Conservation (phyloP, 768 basidiomycete species). For the Phylloporus scabripes region DNA sequence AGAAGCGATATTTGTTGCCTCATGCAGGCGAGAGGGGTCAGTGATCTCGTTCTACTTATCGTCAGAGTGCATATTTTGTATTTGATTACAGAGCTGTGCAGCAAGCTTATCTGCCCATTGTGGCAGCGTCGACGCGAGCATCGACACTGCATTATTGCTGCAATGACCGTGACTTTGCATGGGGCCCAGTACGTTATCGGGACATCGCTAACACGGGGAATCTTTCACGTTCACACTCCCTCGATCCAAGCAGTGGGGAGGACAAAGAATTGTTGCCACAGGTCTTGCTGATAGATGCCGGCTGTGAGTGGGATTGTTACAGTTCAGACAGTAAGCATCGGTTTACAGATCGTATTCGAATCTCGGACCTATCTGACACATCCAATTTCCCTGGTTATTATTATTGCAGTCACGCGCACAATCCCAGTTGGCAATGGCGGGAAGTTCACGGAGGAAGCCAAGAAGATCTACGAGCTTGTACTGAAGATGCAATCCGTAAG, state of each 20-base stretch:
- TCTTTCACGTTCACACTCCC: slow-evolving; percentile 36
- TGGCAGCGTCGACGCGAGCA: slow-evolving; percentile 80
- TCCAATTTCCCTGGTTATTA: not conserved
- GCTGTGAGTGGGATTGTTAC: slow-evolving; percentile 80
- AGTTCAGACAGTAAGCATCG: slow-evolving; percentile 51
- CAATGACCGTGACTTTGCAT: slow-evolving; percentile 82
- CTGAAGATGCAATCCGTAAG: slow-evolving; percentile 82
- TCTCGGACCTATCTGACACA: not conserved
- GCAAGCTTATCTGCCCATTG: slow-evolving; percentile 91
- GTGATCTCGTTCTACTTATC: slow-evolving; percentile 17
- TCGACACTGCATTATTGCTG: slow-evolving; percentile 94
- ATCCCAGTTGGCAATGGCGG: slow-evolving; percentile 95
- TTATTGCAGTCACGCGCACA: slow-evolving; percentile 56
- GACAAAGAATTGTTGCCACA: slow-evolving; percentile 49
- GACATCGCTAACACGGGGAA: slow-evolving; percentile 50
- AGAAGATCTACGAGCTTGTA: slow-evolving; percentile 82
- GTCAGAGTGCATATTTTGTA: not conserved
- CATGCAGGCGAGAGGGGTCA: slow-evolving; percentile 83
- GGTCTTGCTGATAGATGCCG: slow-evolving; percentile 89
- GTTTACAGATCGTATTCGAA: not conserved
- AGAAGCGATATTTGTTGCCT: slow-evolving; percentile 89
- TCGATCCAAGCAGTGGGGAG: not conserved
- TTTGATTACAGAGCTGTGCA: slow-evolving; percentile 55
- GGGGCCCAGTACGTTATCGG: slow-evolving; percentile 63
- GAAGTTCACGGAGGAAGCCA: slow-evolving; percentile 75